Evolutionary conservation across 2,329 filamentous ascomycete genomes (phyloP).

Genomic region (Xylariaceae sp.): DNA sequence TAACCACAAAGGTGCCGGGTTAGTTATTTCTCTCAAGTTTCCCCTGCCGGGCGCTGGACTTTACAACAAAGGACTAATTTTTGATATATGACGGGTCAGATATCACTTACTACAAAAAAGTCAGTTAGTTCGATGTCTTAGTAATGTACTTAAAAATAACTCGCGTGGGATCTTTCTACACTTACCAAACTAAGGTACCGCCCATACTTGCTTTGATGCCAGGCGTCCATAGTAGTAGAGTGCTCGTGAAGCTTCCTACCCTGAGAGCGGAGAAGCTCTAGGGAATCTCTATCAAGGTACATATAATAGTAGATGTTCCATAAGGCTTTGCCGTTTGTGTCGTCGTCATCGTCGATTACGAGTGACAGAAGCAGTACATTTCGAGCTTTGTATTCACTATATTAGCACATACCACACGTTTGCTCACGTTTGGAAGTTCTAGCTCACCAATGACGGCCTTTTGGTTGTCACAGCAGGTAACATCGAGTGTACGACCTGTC

Average conservation of each 20-base stretch:
- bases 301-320: slow-evolving; percentile 59
- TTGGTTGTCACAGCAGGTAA: slow-evolving; percentile 57
- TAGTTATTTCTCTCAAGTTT: too few relatives aligned
- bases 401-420: slow-evolving; percentile 3
- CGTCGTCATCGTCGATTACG: slow-evolving; percentile 40
- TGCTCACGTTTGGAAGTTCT: background rate
- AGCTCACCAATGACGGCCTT: slow-evolving; percentile 47
- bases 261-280: slow-evolving; percentile 40
- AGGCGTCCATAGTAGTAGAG: slow-evolving; percentile 40
- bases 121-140: too few relatives aligned
- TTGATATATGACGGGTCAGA: too few relatives aligned
- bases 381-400: slow-evolving; percentile 44
- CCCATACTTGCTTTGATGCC: slow-evolving; percentile 46
- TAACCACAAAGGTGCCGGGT: too few relatives aligned
- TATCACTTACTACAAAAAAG: too few relatives aligned
- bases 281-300: slow-evolving; percentile 39
- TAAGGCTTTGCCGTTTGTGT: slow-evolving; percentile 27
- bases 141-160: too few relatives aligned
- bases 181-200: slow-evolving; percentile 44
- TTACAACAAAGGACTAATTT: too few relatives aligned
- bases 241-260: slow-evolving; percentile 40
- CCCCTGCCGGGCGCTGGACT: too few relatives aligned
- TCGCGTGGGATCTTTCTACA: too few relatives aligned
- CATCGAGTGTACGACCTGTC: slow-evolving; percentile 42
- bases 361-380: slow-evolving; percentile 51